These are phyloP conservation scores for Fusarium chlamydosporum DNA, from an alignment of 2,329 filamentous ascomycete genomes.

Conservation along the genomic window DNA sequence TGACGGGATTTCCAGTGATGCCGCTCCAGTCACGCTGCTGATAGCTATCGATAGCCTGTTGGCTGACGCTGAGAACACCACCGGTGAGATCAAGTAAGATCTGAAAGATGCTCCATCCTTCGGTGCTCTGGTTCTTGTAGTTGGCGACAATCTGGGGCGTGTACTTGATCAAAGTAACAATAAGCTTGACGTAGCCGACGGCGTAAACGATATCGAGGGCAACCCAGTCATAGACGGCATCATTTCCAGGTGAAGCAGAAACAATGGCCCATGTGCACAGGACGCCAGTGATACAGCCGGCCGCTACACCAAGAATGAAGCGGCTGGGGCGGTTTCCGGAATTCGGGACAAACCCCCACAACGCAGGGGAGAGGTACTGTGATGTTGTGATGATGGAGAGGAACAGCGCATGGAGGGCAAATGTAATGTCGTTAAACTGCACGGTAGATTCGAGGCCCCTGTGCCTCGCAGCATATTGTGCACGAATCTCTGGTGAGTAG, in stretches of 20 bases:
- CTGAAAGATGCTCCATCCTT: conserved; percentile 88
- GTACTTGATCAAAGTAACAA: conserved; percentile 93
- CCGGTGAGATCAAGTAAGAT: conserved; percentile 88
- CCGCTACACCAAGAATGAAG: conserved; percentile 76
- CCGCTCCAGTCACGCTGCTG: conserved; percentile 90
- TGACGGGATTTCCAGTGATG: conserved; percentile 90
- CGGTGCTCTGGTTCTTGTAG: conserved; percentile 85
- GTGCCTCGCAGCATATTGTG: conserved; percentile 87
- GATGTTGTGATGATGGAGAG: conserved; percentile 80
- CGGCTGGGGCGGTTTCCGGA: conserved; percentile 68
- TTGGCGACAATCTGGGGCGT: conserved; percentile 88
- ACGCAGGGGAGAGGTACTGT: conserved; percentile 77
- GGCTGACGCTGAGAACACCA: conserved; percentile 83
- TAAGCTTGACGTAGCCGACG: conserved; percentile 88
- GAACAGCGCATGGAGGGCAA: conserved; percentile 84
- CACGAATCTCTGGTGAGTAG: conserved; percentile 81
- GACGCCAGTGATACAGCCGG: conserved; percentile 76
- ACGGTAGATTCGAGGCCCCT: conserved; percentile 84
- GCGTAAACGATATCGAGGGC: conserved; percentile 76
- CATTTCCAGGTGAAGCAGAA: conserved; percentile 54
- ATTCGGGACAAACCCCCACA: conserved; percentile 83
- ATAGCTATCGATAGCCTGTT: conserved; percentile 87
- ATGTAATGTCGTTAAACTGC: conserved; percentile 89
- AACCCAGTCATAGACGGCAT: conserved; percentile 67
- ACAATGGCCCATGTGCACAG: conserved; percentile 65